Percentiles rank a stretch among this genome's conserved stretches.
phyloP scores from a whole-genome alignment of 1,139 yeast genomes.

The Suhomyces choctaworum region DNA sequence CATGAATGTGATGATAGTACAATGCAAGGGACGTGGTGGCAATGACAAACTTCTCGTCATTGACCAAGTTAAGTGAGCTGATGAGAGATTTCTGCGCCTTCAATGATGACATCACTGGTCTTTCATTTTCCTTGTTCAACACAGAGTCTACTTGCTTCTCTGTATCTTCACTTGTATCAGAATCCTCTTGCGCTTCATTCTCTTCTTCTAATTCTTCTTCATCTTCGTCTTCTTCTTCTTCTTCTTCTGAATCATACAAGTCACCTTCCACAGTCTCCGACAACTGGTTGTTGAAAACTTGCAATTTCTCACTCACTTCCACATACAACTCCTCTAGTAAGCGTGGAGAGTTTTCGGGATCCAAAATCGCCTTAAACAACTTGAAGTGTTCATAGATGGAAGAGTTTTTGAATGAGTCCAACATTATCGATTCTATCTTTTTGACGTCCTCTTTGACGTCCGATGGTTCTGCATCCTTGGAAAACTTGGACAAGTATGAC shows the following conservation, averaged over 20 bases:
- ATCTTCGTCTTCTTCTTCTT: conserved; percentile 30
- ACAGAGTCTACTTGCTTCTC: neutral
- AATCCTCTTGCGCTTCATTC: conserved; percentile 13
- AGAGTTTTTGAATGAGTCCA: conserved; percentile 16
- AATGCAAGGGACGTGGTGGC: conserved; percentile 30
- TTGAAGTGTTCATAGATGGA: conserved; percentile 23
- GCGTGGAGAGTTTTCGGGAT: conserved; percentile 24
- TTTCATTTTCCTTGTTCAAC: conserved; percentile 1
- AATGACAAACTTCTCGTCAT: conserved; percentile 38
- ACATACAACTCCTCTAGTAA: conserved; percentile 24
- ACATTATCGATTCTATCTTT: conserved; percentile 21
- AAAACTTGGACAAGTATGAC: conserved; percentile 27
- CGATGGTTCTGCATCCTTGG: conserved; percentile 16
- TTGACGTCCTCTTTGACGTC: conserved; percentile 28
- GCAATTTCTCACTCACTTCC: conserved; percentile 17
- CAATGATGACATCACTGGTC: conserved; percentile 2
- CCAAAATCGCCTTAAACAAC: conserved; percentile 34
- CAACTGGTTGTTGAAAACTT: conserved; percentile 22
- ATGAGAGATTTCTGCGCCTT: conserved; percentile 26
- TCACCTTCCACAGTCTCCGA: conserved; percentile 36
- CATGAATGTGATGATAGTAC: conserved; percentile 25
- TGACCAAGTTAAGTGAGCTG: conserved; percentile 34
- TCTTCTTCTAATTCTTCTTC: conserved; percentile 15
- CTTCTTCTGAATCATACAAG: conserved; percentile 28
- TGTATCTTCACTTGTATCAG: conserved; percentile 12